Evolutionary conservation across 192 early-diverging fungal species (phyloP), one percentile per base, ranked within the genome.

Genomic region (Obelidium mucronatum): DNA sequence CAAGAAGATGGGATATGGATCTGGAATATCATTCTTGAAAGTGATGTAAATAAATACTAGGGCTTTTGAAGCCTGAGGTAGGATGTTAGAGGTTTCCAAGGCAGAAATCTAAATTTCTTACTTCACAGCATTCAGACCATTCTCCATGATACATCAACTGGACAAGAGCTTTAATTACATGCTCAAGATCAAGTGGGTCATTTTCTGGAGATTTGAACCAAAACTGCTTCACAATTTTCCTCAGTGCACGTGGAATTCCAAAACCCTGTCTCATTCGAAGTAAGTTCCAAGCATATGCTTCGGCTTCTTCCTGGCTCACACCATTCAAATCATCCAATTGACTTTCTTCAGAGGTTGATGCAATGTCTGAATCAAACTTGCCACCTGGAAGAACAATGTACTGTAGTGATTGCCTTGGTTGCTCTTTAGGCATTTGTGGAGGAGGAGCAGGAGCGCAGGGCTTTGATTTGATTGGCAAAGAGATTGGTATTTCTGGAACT

Each of bases 41-140:
- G 81, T 84, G 37, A 61, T 67, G 68, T 75, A 82, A 28, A 87
- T 62, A 34, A 67, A 78, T 33, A 84, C 30, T 4, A 87, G 67
- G 2, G 82, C 85, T 74, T 84, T 84, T 17, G 79, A 79, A 2
- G 85, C n/a, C n/a, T n/a, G n/a, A n/a, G n/a, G n/a, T n/a, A n/a
- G n/a, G n/a, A n/a, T n/a, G n/a, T n/a, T n/a, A n/a, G n/a, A n/a
- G n/a, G n/a, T n/a, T n/a, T n/a, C n/a, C n/a, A n/a, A n/a, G n/a
- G n/a, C n/a, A n/a, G n/a, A n/a, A n/a, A n/a, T n/a, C n/a, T n/a
- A n/a, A n/a, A n/a, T n/a, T n/a, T n/a, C n/a, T n/a, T 3, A 83
- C 69, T 58, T 83, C 78, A 28, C 73, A 70, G 37, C 67, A 74
- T 60, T 87, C 82, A 35, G 76, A 74, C 79, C 80, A 80, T 22